Base-by-base conservation (phyloP, 352 stramenopile genomes). In the Globisporangium echinulatum region DNA sequence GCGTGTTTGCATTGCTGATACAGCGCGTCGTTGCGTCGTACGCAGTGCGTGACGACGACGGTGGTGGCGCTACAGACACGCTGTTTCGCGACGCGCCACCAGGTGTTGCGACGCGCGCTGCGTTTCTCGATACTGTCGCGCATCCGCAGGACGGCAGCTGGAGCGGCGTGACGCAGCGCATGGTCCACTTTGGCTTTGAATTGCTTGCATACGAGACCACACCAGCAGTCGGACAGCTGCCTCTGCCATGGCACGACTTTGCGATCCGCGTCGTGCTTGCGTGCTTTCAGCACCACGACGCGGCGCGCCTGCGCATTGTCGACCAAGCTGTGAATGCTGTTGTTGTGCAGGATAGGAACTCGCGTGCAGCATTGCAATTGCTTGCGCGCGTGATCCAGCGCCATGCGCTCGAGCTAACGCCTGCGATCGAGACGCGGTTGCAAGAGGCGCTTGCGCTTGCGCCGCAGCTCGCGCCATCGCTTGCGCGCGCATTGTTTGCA, bases 361-460 rank as follows among this genome's bases (percentile, higher is more conserved):
- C 63, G 9, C 50, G 58, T 7, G 64, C 55, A 19, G 67, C 71
- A 17, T 55, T 87, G 36, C 53, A 70, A 40, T 25, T 83, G 19
- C 50, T 87, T 6, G 63, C 64, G 4, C 61, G 69, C 0, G 68
- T 87, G 33, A 56, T 82, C 5, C 63, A 75, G 37, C 73, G 71
- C 4, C 77, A 82, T 39, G 33, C 72, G 4, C 44, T 73, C 5
- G 77, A 87, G 10, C 58, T 87, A 7, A 61, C 63, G 37, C 65
- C 64, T 8, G 42, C 42, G 3, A 52, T 86, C n/a, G 56, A 66
- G 33, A 54, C 59, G 8, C 63, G 71, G 5, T 54, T 87, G 37
- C 77, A 71, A 3, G 75, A 85, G 56, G 77, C 70, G 37, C 62
- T 87, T n/a, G 77, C 85, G 56, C 80, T 82, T 48, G 60, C 85